A percentile compares a stretch with the other conserved stretches of the same genome.
These are phyloP conservation scores for Saksenaea oblongispora DNA, from an alignment of 371 early-diverging fungal species.

Conservation along the genomic window DNA sequence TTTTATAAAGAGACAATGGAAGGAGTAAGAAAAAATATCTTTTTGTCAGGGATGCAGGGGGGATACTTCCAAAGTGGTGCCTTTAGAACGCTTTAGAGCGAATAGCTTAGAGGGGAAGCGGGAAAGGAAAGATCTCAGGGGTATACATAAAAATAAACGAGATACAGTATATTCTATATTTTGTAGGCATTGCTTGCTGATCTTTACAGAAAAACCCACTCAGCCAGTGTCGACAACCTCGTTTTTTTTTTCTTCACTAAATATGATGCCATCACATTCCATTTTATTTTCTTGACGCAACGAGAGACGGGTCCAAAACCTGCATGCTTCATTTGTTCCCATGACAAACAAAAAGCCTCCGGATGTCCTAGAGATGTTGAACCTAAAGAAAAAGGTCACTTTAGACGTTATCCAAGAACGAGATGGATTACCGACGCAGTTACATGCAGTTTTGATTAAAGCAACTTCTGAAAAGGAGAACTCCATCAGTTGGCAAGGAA, in stretches of 20 bases:
- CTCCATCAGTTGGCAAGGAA: background rate
- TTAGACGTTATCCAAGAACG: background rate
- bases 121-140: too few relatives aligned
- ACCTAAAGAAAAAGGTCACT: background rate
- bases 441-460: conserved; percentile 2
- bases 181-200: too few relatives aligned
- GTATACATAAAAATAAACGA: too few relatives aligned
- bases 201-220: too few relatives aligned
- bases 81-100: too few relatives aligned
- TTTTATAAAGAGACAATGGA: background rate
- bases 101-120: too few relatives aligned
- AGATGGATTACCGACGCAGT: background rate
- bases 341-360: conserved; percentile 5
- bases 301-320: background rate
- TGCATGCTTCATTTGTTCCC: background rate
- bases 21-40: background rate
- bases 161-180: too few relatives aligned
- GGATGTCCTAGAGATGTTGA: background rate
- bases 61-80: too few relatives aligned
- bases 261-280: background rate
- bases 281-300: background rate
- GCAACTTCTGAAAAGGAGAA: background rate
- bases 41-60: background rate
- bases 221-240: too few relatives aligned
- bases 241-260: too few relatives aligned